Evolutionary conservation across 2,329 filamentous ascomycete genomes (phyloP).

Genomic region (Cercospora nicotianae): DNA sequence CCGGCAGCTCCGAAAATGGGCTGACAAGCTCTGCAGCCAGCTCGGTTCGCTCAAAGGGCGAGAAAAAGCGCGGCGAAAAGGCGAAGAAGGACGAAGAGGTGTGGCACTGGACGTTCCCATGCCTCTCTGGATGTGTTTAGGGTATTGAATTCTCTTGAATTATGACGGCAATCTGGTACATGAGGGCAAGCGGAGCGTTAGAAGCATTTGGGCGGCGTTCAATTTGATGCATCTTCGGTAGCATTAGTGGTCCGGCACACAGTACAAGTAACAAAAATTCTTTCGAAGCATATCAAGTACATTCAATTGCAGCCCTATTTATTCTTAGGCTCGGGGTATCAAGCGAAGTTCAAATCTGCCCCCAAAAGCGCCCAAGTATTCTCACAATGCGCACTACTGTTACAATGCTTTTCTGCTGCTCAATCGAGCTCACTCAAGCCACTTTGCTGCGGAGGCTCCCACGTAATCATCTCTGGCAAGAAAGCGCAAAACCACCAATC

Average conservation of each 20-base stretch:
- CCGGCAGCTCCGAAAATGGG: not conserved
- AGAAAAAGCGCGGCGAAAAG: not conserved
- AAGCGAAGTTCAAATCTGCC: not conserved
- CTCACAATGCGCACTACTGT: not conserved
- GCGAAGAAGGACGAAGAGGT: not conserved
- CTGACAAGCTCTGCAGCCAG: conserved; percentile 13
- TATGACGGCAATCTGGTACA: not conserved
- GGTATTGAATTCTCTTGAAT: not conserved
- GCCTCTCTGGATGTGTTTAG: conserved; percentile 16
- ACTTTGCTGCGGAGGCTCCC: conserved; percentile 23
- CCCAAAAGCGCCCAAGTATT: not conserved
- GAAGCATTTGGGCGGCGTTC: not conserved
- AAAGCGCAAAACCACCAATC: conserved; percentile 69
- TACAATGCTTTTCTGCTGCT: not conserved
- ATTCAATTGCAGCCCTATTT: not conserved
- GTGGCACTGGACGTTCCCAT: conserved; percentile 1
- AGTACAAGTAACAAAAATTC: not conserved
- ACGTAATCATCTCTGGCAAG: conserved; percentile 30
- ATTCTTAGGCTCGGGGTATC: conserved; percentile 8
- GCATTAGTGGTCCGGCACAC: not conserved
- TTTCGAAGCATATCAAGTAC: not conserved
- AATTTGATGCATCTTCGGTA: not conserved
- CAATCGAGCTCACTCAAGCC: conserved; percentile 4
- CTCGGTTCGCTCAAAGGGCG: not conserved
- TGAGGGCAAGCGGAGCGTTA: not conserved